Conservation (phyloP, 164 flowering plant genomes). For the Echeveria elegans region DNA sequence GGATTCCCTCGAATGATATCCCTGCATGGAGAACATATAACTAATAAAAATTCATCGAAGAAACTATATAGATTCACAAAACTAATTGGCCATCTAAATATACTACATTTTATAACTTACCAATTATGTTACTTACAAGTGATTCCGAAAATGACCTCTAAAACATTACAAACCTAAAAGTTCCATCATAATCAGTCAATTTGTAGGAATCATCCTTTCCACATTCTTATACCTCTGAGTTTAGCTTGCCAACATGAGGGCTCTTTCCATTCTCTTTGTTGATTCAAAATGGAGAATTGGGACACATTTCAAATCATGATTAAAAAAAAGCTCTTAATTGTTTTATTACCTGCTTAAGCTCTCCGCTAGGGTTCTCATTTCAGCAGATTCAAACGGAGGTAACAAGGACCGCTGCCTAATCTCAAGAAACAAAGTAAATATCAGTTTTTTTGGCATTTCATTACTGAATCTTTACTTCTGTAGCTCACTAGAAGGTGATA, state of each 20-base stretch:
- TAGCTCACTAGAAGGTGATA: not conserved
- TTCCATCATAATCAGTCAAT: too few relatives aligned
- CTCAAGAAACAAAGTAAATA: constrained; percentile 4
- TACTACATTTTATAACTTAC: too few relatives aligned
- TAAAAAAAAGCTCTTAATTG: not conserved
- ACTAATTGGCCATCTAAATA: too few relatives aligned
- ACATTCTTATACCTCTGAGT: not conserved
- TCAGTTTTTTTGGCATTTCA: constrained; percentile 8
- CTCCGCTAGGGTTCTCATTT: constrained; percentile 78
- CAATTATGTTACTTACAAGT: too few relatives aligned
- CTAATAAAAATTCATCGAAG: too few relatives aligned
- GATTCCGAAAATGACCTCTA: too few relatives aligned
- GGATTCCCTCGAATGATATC: constrained; percentile 95
- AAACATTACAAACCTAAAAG: too few relatives aligned
- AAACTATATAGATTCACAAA: too few relatives aligned
- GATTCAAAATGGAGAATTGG: not conserved
- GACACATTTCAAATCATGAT: not conserved
- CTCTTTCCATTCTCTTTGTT: too few relatives aligned
- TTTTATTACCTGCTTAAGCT: constrained; percentile 66
- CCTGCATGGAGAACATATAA: constrained; percentile 26
- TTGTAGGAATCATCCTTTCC: not conserved
- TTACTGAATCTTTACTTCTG: not conserved
- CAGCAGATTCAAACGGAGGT: constrained; percentile 89
- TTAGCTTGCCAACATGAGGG: not conserved
- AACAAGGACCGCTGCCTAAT: constrained; percentile 73